Base-by-base conservation (phyloP, 768 basidiomycete genomes). In the Hericium coralloides region DNA sequence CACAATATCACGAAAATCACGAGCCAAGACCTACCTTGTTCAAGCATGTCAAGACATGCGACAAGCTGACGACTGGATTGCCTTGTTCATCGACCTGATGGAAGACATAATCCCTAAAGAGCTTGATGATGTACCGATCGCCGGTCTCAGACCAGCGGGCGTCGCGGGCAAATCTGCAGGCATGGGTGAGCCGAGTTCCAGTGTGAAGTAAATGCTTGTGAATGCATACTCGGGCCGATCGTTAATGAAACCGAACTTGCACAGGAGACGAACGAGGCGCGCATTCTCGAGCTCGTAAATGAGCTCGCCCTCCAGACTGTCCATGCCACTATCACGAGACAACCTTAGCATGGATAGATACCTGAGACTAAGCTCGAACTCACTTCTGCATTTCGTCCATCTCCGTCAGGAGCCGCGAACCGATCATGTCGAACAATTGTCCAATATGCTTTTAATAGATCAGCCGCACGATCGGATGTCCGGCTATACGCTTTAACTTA, bases 111-210 rank as follows among this genome's bases (percentile, higher is more conserved):
- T 99, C 97, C 17, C 97, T 82, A 79, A 99, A 98, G 49, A 99
- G 80, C 76, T 97, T 98, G 76, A 99, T 81, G 67, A 98, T 92
- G 69, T 99, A 99, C 59, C 95, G 77, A 66, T 99, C 97, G 2
- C 97, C 97, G 0, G 97, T 98, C 67, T 99, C 97, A 12, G 95
- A 94, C 97, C 97, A 99, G 2, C 95, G 81, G 2, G 91, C 84
- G 65, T 98, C 95, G 43, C 89, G 86, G n/a, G 94, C 88, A 64
- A 97, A 97, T 64, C 93, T 95, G 56, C n/a, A 31, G 10, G 47
- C 15, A 22, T 15, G 26, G 31, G 31, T 36, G 48, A 20, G 31
- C 26, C 23, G 20, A 38, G 38, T 36, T 15, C 17, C 45, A 47
- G 37, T 55, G 49, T n/a, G 6, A 31, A 5, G 9, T 36, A 25